Evolutionary conservation across 2,329 filamentous ascomycete genomes (phyloP).

Genomic region (Aspergillus fischeri): DNA sequence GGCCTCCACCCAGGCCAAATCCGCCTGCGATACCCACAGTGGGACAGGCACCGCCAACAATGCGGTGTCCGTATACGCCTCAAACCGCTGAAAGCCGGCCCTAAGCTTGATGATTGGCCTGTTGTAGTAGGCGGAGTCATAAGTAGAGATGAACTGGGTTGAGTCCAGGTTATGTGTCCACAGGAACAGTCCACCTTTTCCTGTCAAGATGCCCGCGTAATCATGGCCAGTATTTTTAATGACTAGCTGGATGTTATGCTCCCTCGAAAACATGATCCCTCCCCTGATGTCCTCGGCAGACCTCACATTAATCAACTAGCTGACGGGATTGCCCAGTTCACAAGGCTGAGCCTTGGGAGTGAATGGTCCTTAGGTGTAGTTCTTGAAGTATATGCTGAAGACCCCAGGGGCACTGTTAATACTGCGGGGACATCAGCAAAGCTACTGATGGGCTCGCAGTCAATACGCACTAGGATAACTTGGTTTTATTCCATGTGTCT

Average conservation of each 20-base stretch:
- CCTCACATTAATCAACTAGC: slow-evolving; percentile 13
- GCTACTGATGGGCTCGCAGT: too few relatives aligned
- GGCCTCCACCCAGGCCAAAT: slow-evolving; percentile 56
- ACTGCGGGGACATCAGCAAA: slow-evolving; percentile 22
- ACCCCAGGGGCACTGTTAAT: slow-evolving; percentile 17
- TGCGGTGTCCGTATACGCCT: slow-evolving; percentile 47
- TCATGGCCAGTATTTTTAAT: slow-evolving; percentile 45
- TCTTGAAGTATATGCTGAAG: slow-evolving; percentile 32
- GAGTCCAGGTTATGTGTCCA: slow-evolving; percentile 28
- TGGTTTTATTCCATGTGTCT: slow-evolving; percentile 33
- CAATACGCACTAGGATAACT: too few relatives aligned
- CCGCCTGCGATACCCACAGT: slow-evolving; percentile 57
- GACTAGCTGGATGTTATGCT: slow-evolving; percentile 24
- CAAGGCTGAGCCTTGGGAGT: slow-evolving; percentile 12
- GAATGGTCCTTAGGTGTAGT: slow-evolving; percentile 38
- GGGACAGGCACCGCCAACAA: slow-evolving; percentile 52
- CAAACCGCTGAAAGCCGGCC: slow-evolving; percentile 50
- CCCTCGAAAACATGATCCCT: slow-evolving; percentile 6
- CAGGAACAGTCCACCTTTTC: slow-evolving; percentile 45
- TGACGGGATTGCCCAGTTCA: slow-evolving; percentile 1
- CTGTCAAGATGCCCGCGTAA: slow-evolving; percentile 48
- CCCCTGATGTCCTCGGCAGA: neutral
- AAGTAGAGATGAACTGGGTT: slow-evolving; percentile 28
- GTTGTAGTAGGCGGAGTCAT: slow-evolving; percentile 40
- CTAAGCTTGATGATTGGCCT: slow-evolving; percentile 52